Conservation (phyloP, 1,139 yeast genomes). For the Yamadazyma songkhlaensis region DNA sequence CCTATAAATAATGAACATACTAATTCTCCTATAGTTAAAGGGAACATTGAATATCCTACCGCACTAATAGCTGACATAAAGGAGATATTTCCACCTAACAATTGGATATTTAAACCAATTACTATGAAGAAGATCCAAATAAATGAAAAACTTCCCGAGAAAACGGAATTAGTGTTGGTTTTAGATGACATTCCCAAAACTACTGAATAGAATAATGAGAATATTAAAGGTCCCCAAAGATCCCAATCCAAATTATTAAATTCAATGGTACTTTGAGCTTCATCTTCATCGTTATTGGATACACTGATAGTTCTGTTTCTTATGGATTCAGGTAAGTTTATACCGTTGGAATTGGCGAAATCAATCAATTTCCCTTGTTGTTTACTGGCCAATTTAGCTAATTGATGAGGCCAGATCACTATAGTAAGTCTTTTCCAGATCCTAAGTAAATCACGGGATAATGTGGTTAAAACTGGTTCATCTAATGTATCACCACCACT, state of each 20-base stretch:
- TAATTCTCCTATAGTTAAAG: constrained; percentile 64
- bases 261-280: constrained; percentile 24
- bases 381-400: constrained; percentile 38
- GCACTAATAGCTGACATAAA: constrained; percentile 80
- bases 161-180: constrained; percentile 39
- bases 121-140: constrained; percentile 58
- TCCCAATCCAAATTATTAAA: constrained; percentile 67
- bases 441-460: constrained; percentile 63
- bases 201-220: constrained; percentile 63
- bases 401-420: constrained; percentile 69
- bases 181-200: constrained; percentile 46
- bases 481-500: constrained; percentile 84
- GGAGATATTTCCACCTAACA: constrained; percentile 67
- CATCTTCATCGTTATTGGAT: constrained; percentile 18
- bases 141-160: constrained; percentile 48
- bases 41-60: constrained; percentile 79
- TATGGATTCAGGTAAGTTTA: constrained; percentile 41
- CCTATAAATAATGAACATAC: constrained; percentile 53
- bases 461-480: constrained; percentile 72
- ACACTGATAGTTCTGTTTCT: constrained; percentile 29
- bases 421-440: constrained; percentile 64
- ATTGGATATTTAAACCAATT: constrained; percentile 68
- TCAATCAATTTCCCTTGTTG: constrained; percentile 44
- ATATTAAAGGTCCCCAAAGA: constrained; percentile 84
- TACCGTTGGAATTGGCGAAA: constrained; percentile 45